Base-by-base conservation (phyloP, 2,329 filamentous ascomycete species). In the Neurospora crassa region DNA sequence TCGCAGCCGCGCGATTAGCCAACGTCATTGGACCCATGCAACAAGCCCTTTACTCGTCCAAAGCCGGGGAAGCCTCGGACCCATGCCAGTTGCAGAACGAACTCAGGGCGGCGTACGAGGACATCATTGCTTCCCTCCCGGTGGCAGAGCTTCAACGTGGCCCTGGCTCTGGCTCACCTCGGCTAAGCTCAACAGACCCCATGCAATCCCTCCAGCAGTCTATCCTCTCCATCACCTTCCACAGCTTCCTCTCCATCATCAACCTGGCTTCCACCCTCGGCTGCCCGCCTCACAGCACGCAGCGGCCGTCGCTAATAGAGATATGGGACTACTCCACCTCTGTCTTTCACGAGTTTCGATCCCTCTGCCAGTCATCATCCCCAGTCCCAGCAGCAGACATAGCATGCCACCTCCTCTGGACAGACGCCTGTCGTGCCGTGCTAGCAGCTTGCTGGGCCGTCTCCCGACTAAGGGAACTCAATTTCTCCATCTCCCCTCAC, bases 311-410 rank as follows among this genome's bases (percentile, higher is more conserved):
- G 5, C 70, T 74, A 2, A 67, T 71, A 40, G 74, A 74, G 37
- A 67, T 73, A 0, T 75, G 73, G 73, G 74, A 75, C 20, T 63
- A 70, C 20, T 70, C 70, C 2, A 71, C 68, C 12, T 71, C 70
- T 2, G 68, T 74, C 29, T 42, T 74, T 18, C 69, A 74, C 37
- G 72, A 75, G 42, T 75, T 75, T 16, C 71, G 73, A 18, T 70
- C 34, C 1, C 69, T 75, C 20, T 73, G 68, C 59, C 67, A 71
- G 16, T 8, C 34, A 6, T 37, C 37, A 40, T 12, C 2, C n/a
- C 40, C n/a, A 7, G 11, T 18, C 11, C 37, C 45, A 16, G 5
- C 29, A 12, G 47, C 29, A 2, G 68, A 53, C 47, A 73, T 73
- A 41, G 47, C 72, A 1, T 69, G 63, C 43, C 73, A 75, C 11